These are phyloP conservation scores for Penicillium decumbens DNA, from an alignment of 2,329 filamentous ascomycete genomes.

Conservation along the genomic window DNA sequence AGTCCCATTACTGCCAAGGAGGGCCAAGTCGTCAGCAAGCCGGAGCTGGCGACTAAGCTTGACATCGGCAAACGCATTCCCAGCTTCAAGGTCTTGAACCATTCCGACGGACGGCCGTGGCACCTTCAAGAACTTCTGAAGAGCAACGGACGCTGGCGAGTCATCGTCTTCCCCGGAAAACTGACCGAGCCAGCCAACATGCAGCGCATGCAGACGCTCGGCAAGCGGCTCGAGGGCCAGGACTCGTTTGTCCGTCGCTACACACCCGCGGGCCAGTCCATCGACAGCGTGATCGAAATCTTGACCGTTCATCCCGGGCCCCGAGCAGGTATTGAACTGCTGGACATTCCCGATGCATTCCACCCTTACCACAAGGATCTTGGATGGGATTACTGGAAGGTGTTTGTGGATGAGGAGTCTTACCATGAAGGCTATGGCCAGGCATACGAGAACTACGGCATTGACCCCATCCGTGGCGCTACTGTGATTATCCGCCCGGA, in stretches of 20 bases:
- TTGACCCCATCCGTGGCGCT: slow-evolving; percentile 43
- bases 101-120: slow-evolving; percentile 38
- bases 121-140: slow-evolving; percentile 36
- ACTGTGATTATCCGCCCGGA: slow-evolving; percentile 55
- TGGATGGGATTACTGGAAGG: slow-evolving; percentile 56
- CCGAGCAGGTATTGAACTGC: slow-evolving; percentile 47
- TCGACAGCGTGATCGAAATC: slow-evolving; percentile 54
- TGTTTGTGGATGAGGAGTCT: slow-evolving; percentile 52
- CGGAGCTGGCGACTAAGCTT: slow-evolving; percentile 25
- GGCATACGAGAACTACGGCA: slow-evolving; percentile 52
- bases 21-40: slow-evolving; percentile 27
- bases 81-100: slow-evolving; percentile 34
- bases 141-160: slow-evolving; percentile 37
- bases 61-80: slow-evolving; percentile 35
- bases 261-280: slow-evolving; percentile 36
- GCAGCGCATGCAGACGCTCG: slow-evolving; percentile 47
- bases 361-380: slow-evolving; percentile 44
- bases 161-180: slow-evolving; percentile 57
- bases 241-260: slow-evolving; percentile 45
- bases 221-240: slow-evolving; percentile 38
- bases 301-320: slow-evolving; percentile 56
- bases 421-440: slow-evolving; percentile 50
- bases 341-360: slow-evolving; percentile 49
- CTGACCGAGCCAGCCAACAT: slow-evolving; percentile 46
- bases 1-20: slow-evolving; percentile 55